Evolutionary conservation across 495 filamentous ascomycete genomes (phyloP), one percentile per base, ranked within the genome.

Genomic region (Xylaria bambusicola): DNA sequence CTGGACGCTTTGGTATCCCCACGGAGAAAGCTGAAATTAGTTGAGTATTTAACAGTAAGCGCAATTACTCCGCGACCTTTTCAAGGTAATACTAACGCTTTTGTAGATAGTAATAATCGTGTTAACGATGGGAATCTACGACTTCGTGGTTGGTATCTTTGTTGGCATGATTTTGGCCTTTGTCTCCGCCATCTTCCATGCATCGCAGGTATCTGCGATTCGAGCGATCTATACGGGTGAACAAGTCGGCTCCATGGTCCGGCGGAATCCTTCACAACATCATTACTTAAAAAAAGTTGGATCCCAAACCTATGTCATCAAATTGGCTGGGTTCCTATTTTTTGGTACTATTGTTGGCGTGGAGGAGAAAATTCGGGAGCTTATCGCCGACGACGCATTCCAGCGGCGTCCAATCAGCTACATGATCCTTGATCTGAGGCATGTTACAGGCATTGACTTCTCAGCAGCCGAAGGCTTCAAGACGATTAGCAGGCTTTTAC

Each of bases 271-370:
- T 0, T 87, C 90, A 7, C 95, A 98, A 64, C 88, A 93, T 55
- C 83, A 88, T 24, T 98, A 90, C 66, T 75, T 98, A 20, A 86
- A 86, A 49, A 80, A 93, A 62, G 93, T 91, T 42, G 93, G 95
- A 1, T 80, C 82, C 33, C 94, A 98, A 67, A 93, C 92, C 36
- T 84, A 90, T 38, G 84, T 98, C 53, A 89, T 92, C 60, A 98
- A 97, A 72, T 82, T 98, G 24, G 86, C 88, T 12, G 93, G 94
- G 1, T 97, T 91, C 62, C 82, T 98, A 7, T 98, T 98, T 76
- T 98, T 98, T 64, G 94, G 94, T 6, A 97, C 93, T 0, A 97
- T 98, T 52, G 92, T 97, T 27, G 88, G 88, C 31, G 92, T 98
- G 2, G 94, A 98, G 72, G 88, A 89, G 54, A 87, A 88, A 52